Base-by-base conservation (phyloP, 2,329 filamentous ascomycete species). In the Pseudogymnoascus pannorum region DNA sequence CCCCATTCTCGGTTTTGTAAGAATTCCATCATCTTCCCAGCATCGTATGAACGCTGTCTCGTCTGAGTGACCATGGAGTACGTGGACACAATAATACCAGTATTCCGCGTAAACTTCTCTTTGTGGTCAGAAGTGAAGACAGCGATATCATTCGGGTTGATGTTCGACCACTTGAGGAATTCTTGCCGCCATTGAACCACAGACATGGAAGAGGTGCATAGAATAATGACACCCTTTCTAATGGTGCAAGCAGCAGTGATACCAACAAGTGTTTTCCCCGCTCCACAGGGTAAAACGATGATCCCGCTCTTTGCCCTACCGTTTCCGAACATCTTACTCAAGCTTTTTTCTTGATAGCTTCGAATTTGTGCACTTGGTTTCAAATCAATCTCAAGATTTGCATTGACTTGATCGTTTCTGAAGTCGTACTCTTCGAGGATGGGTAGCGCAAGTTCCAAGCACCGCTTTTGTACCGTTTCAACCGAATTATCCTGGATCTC, bases 321-420 rank as follows among this genome's bases (percentile, higher is more conserved):
- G 71, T 99, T 99, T 71, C 94, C 93, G 73, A 99, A 99, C 94
- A 99, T 99, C 75, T 99, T 99, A 77, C 91, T 96, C 8, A 99
- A 79, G 66, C 92, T 96, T 77, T 97, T 96, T 74, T 99, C 94
- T 73, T 99, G 94, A 69, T 99, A 99, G 78, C 84, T 87, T 72
- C 93, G 87, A 72, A 97, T 97, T 70, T 93, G 89, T 0, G 92
- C 93, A 61, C 87, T 87, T 0, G 93, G 92, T 68, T 89, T 89
- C 57, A 97, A 79, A 72, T 97, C 93, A 68, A 99, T 99, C 62
- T 97, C 92, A 35, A 99, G 79, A 58, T 91, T 96, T 0, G 93
- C 85, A 70, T 97, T 99, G 67, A 86, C 82, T 64, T 89, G 85
- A 72, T 99, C 94, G 68, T 94, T 92, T 62, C 92, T 84, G 74